Evolutionary conservation across 1,284 basidiomycete genomes (phyloP).

Genomic region (Porogramme epimiltina): DNA sequence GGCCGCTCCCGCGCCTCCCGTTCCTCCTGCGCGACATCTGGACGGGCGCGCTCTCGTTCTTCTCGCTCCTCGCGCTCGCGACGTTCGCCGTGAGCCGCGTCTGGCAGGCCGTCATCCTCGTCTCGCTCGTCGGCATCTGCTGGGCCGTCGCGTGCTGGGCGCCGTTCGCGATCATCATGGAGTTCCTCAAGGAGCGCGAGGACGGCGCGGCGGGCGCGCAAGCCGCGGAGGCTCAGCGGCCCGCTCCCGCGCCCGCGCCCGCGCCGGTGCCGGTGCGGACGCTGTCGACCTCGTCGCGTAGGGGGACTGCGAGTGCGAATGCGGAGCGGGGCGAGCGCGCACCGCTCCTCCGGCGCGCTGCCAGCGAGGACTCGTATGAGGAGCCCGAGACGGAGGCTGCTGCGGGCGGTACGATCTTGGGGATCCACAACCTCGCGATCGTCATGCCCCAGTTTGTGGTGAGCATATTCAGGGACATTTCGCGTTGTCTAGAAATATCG

Average conservation of each 20-base stretch:
- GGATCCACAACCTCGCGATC: constrained; percentile 94
- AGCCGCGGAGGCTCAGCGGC: constrained; percentile 17
- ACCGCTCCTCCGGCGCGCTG: constrained; percentile 54
- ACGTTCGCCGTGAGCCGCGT: constrained; percentile 86
- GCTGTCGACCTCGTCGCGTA: constrained; percentile 43
- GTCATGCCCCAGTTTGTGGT: constrained; percentile 93
- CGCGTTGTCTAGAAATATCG: not conserved
- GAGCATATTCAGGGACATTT: constrained; percentile 36
- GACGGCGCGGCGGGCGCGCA: constrained; percentile 23
- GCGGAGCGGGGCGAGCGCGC: constrained; percentile 33
- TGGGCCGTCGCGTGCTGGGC: constrained; percentile 98
- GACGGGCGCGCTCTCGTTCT: constrained; percentile 83
- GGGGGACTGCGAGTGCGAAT: constrained; percentile 7
- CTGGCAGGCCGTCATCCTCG: constrained; percentile 77
- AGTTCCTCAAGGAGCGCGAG: constrained; percentile 84
- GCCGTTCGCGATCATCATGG: constrained; percentile 91
- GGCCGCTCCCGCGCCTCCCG: constrained; percentile 83
- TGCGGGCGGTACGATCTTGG: constrained; percentile 92
- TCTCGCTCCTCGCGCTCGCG: constrained; percentile 75
- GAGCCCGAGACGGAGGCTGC: constrained; percentile 55
- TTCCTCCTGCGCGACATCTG: constrained; percentile 91
- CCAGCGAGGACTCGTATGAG: constrained; percentile 54
- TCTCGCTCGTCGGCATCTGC: constrained; percentile 85
- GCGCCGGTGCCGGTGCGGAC: constrained; percentile 47
- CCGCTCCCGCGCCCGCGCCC: constrained; percentile 22